Base-by-base conservation (phyloP, 768 basidiomycete genomes). In the Lactifluus volemus region DNA sequence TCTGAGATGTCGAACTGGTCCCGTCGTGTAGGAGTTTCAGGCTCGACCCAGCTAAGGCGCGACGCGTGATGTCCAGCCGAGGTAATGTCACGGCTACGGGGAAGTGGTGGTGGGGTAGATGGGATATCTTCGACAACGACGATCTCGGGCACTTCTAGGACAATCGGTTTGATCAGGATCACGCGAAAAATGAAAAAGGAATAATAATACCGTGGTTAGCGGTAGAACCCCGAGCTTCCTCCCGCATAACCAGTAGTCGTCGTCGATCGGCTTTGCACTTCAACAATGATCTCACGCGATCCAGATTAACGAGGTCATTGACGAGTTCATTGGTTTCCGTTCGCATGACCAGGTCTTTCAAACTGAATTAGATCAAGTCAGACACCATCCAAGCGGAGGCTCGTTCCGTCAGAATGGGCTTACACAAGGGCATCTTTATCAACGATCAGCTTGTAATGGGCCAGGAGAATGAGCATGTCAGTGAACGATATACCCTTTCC, bases 391-490 rank as follows among this genome's bases (percentile, higher is more conserved):
- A 14, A 14, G n/a, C 8, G 14, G 19, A 15, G 19, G 12, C 3
- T 49, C 25, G 4, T 39, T 10, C 39, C n/a, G 4, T 34, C 4
- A 25, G 44, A 30, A 10, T 19, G 38, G 14, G 81, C 91, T 70
- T 71, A 96, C 95, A 85, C 81, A 29, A 98, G 75, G 14, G 95
- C 95, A 34, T 92, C 89, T 30, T 82, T 83, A 73, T 97, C 93
- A 53, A 91, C 81, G 64, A 98, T 92, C 54, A 98, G 75, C 71
- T 91, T 94, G 75, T 98, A 86, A 70, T 97, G 96, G 1, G 91
- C 88, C 44, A 98, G 75, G 49, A 98, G 74, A 38, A 89, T 70
- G 3, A 98, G 79, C 90, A 96, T 96, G 49, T 84, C 82, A 1
- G 85, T 90, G 76, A 98, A 98, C 25, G 91, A 89, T 61, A 98